phyloP scores from a whole-genome alignment of 1,284 basidiomycete genomes.

The Ganoderma leucocontextum region DNA sequence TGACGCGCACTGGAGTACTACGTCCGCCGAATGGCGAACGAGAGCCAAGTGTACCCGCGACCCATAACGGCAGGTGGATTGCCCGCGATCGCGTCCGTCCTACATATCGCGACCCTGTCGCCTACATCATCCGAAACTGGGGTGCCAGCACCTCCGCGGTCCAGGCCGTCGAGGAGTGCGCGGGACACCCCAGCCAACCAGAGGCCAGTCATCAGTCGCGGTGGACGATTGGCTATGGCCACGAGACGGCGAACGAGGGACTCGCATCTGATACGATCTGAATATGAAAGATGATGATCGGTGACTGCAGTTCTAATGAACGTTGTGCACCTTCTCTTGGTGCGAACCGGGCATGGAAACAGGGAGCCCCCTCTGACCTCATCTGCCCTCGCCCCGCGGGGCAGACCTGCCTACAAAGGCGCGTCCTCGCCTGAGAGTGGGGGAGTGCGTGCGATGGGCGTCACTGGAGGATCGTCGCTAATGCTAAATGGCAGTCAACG shows the following conservation, averaged over 20 bases:
- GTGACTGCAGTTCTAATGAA: slow-evolving; percentile 32
- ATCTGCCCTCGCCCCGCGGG: slow-evolving; percentile 10
- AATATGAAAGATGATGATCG: slow-evolving; percentile 37
- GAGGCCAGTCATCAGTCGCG: not conserved
- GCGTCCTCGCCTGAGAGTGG: slow-evolving; percentile 2
- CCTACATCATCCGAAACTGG: slow-evolving; percentile 33
- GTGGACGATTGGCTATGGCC: slow-evolving; percentile 20
- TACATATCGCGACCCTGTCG: slow-evolving; percentile 11
- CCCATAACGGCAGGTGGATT: slow-evolving; percentile 6
- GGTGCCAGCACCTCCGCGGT: slow-evolving; percentile 22
- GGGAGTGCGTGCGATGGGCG: not conserved
- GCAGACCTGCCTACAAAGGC: slow-evolving; percentile 10
- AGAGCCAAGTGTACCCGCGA: slow-evolving; percentile 20
- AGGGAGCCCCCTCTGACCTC: slow-evolving; percentile 9
- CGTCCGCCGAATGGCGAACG: slow-evolving; percentile 6
- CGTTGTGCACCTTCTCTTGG: slow-evolving; percentile 23
- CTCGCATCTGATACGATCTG: slow-evolving; percentile 34
- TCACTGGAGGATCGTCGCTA: slow-evolving; percentile 28
- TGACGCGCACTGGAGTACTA: slow-evolving; percentile 6
- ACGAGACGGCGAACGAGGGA: not conserved
- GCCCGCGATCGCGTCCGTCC: slow-evolving; percentile 14
- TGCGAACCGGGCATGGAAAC: not conserved
- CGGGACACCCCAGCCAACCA: slow-evolving; percentile 20
- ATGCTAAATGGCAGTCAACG: slow-evolving; percentile 24
- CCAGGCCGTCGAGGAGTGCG: slow-evolving; percentile 22